Evolutionary conservation across 106 monocot genomes (phyloP).

Genomic region (Posidonia australis): DNA sequence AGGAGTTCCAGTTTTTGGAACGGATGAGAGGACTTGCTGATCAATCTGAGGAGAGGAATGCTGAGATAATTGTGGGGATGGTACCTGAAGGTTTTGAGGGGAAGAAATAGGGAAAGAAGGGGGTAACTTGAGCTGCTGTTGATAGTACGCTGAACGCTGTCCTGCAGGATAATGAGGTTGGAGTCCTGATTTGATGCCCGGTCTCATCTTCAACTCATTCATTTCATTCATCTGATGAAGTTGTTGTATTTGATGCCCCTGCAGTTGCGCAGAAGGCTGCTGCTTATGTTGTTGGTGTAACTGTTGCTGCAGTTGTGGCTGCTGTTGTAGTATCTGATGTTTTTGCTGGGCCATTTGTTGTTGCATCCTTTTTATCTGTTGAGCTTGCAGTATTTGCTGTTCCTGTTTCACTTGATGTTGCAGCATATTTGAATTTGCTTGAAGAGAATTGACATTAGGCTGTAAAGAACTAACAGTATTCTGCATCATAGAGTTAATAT

Average conservation of each 20-base stretch:
- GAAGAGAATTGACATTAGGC: constrained; percentile 26
- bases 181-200: constrained; percentile 50
- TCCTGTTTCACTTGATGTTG: constrained; percentile 57
- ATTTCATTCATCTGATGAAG: constrained; percentile 59
- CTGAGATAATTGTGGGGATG: constrained; percentile 91
- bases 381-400: constrained; percentile 22
- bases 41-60: constrained; percentile 89
- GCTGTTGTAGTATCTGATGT: constrained; percentile 29
- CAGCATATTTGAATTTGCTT: constrained; percentile 32
- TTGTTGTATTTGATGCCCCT: constrained; percentile 43
- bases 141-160: constrained; percentile 46
- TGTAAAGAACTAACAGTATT: constrained; percentile 33
- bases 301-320: constrained; percentile 29
- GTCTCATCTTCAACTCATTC: constrained; percentile 61
- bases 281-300: constrained; percentile 34
- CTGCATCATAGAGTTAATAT: constrained; percentile 30
- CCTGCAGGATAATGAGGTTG: constrained; percentile 38
- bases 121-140: constrained; percentile 52
- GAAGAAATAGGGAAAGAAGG: constrained; percentile 65
- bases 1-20: constrained; percentile 64
- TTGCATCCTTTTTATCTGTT: constrained; percentile 7
- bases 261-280: constrained; percentile 34
- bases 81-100: constrained; percentile 72
- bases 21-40: constrained; percentile 48
- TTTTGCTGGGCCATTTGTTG: constrained; percentile 42